Evolutionary conservation across 2,329 filamentous ascomycete genomes (phyloP).

Genomic region (Trichoderma breve): DNA sequence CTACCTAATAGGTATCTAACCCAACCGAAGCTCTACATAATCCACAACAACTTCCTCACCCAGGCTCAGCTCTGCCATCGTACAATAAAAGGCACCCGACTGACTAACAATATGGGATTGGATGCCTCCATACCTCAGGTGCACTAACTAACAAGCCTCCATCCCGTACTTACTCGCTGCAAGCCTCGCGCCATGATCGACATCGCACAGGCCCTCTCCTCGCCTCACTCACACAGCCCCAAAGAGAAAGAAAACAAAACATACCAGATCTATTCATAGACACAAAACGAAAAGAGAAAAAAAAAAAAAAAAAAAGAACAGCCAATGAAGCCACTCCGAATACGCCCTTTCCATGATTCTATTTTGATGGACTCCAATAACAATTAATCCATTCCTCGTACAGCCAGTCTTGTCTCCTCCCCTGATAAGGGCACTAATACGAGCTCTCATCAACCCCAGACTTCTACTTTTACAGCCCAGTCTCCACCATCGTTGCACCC

Average conservation of each 20-base stretch:
- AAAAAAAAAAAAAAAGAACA: not conserved
- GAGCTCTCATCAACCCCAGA: not conserved
- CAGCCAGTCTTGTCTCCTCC: not conserved
- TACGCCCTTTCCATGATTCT: not conserved
- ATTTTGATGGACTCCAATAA: not conserved
- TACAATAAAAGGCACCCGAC: not conserved
- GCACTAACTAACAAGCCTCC: not conserved
- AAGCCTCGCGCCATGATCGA: not conserved
- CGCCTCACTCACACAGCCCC: not conserved
- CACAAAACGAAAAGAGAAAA: not conserved
- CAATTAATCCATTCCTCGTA: not conserved
- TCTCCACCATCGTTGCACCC: not conserved
- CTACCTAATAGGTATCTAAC: not conserved
- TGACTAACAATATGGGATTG: not conserved
- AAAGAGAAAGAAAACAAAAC: not conserved
- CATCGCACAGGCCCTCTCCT: slow-evolving; percentile 1
- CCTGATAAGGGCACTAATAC: not conserved
- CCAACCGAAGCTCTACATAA: not conserved
- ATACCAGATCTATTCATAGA: not conserved
- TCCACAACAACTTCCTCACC: not conserved
- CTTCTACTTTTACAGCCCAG: not conserved
- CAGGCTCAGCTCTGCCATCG: not conserved
- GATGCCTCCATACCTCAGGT: not conserved
- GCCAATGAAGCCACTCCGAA: not conserved
- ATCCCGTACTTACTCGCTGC: not conserved